phyloP scores from a whole-genome alignment of 208 protist species.

The Chromosphaera perkinsii region DNA sequence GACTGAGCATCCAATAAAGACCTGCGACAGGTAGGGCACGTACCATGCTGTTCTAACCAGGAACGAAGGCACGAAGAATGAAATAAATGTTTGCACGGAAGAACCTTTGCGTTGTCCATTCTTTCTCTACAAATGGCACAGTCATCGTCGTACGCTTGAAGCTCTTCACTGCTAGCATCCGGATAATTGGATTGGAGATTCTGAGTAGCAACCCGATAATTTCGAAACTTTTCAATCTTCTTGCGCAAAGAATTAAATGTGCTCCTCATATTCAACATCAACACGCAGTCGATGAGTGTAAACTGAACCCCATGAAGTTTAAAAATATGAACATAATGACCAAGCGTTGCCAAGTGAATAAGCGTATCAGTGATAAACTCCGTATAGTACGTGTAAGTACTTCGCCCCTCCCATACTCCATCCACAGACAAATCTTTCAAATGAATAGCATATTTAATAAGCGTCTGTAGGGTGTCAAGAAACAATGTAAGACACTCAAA shows the following conservation, averaged over 20 bases:
- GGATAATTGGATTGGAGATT: constrained; percentile 3
- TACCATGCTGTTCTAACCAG: constrained; percentile 42
- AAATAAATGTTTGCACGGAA: constrained; percentile 40
- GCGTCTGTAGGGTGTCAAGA: constrained; percentile 27
- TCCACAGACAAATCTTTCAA: constrained; percentile 14
- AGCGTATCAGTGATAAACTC: constrained; percentile 14
- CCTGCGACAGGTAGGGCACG: constrained; percentile 40
- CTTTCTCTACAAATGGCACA: constrained; percentile 39
- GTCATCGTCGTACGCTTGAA: constrained; percentile 23
- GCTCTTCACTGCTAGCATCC: not conserved
- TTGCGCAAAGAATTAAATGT: not conserved
- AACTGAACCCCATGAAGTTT: constrained; percentile 9
- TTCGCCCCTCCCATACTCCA: constrained; percentile 14
- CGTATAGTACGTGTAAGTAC: constrained; percentile 6
- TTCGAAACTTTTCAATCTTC: not conserved
- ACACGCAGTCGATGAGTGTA: constrained; percentile 14
- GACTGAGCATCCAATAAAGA: constrained; percentile 5
- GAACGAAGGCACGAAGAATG: constrained; percentile 40
- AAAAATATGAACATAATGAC: constrained; percentile 16
- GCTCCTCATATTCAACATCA: constrained; percentile 7
- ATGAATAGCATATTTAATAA: constrained; percentile 32
- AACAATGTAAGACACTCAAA: constrained; percentile 26
- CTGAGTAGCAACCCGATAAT: constrained; percentile 1
- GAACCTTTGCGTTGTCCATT: constrained; percentile 36
- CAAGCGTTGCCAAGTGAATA: not conserved